Conservation (phyloP, 257 asterid species). For the Solanum bulbocastanum region DNA sequence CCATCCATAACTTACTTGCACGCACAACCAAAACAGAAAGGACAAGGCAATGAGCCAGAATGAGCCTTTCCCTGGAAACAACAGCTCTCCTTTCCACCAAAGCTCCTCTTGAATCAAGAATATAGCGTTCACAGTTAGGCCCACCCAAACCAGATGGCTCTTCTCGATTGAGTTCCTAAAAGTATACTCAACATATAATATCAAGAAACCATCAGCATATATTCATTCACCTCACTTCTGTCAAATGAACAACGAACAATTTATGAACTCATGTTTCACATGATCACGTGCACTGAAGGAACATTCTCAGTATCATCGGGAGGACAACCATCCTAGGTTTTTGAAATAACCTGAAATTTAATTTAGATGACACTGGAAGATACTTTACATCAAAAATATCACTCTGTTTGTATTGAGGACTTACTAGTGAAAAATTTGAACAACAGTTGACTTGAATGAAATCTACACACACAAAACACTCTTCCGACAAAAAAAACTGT, state of each 20-base stretch:
- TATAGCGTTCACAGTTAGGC: conserved; percentile 69
- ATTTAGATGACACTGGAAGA: not conserved
- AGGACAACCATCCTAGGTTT: not conserved
- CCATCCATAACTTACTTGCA: conserved; percentile 46
- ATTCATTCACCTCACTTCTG: not conserved
- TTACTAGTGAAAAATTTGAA: not conserved
- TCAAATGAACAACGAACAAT: not conserved
- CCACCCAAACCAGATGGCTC: conserved; percentile 91
- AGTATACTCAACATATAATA: conserved; percentile 7
- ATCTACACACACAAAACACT: not conserved
- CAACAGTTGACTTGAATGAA: not conserved
- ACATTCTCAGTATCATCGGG: not conserved
- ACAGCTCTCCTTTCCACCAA: conserved; percentile 89
- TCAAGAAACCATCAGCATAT: not conserved
- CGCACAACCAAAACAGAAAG: conserved; percentile 74
- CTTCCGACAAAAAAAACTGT: not conserved
- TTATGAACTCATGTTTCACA: not conserved
- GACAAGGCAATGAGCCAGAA: conserved; percentile 92
- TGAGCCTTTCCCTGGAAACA: conserved; percentile 78
- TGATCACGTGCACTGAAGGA: not conserved
- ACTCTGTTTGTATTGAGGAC: not conserved
- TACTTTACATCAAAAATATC: not conserved
- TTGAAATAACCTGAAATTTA: not conserved
- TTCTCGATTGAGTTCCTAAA: conserved; percentile 83
- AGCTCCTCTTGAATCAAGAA: conserved; percentile 89